phyloP scores from a whole-genome alignment of 75 land plant species.

The Pinus tabuliformis region DNA sequence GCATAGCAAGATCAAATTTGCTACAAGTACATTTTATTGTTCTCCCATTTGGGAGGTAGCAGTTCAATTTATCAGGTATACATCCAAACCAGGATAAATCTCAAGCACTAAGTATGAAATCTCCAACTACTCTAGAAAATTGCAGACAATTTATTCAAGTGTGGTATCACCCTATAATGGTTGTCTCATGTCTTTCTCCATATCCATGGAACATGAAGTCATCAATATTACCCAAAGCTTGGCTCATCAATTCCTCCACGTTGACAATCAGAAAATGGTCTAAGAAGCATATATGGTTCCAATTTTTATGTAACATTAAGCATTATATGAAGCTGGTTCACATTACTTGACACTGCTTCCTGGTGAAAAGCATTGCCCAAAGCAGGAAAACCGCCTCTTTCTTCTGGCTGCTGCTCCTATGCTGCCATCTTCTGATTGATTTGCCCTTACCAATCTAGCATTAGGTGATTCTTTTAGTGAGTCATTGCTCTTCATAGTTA shows the following conservation, averaged over 20 bases:
- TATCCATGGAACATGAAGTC: background rate
- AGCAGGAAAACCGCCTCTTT: constrained; percentile 9
- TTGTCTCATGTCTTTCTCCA: background rate
- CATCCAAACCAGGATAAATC: background rate
- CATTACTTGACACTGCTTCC: background rate
- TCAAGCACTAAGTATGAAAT: background rate
- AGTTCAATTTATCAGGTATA: background rate
- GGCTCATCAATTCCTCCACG: background rate
- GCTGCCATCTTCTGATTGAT: constrained; percentile 4
- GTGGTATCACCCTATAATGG: background rate
- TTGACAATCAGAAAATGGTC: too few relatives aligned
- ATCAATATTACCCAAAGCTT: background rate
- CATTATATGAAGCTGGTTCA: background rate
- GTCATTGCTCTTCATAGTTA: constrained; percentile 2
- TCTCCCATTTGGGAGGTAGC: background rate
- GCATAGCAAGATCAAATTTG: background rate
- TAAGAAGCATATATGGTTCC: background rate
- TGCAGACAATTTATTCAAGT: background rate
- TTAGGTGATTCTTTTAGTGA: constrained; percentile 5
- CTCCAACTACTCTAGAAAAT: background rate
- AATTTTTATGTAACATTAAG: background rate
- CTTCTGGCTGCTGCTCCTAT: constrained; percentile 2
- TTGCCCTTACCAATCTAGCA: background rate
- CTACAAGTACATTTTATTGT: background rate
- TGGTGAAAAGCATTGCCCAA: constrained; percentile 7